phyloP scores from a whole-genome alignment of 1,284 basidiomycete species.

The Taiwanofungus camphoratus region DNA sequence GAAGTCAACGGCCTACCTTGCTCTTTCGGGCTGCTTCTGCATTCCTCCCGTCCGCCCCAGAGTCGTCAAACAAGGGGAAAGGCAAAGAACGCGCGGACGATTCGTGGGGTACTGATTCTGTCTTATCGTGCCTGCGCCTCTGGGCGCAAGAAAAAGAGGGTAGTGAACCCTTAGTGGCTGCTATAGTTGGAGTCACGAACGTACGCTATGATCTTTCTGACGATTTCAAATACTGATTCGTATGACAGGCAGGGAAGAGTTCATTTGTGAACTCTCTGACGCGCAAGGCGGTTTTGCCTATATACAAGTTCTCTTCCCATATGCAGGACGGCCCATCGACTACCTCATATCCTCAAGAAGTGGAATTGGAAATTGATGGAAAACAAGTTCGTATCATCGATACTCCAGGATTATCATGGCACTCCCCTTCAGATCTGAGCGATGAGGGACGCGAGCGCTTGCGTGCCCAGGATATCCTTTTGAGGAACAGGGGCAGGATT shows the following conservation, averaged over 20 bases:
- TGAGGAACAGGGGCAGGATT: conserved; percentile 81
- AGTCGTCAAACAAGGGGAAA: conserved; percentile 36
- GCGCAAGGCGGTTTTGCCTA: conserved; percentile 42
- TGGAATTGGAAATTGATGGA: conserved; percentile 40
- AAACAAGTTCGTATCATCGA: conserved; percentile 65
- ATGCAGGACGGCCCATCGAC: conserved; percentile 59
- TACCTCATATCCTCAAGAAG: conserved; percentile 61
- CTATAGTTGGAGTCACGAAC: conserved; percentile 73
- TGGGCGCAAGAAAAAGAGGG: conserved; percentile 42
- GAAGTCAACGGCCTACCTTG: conserved; percentile 65
- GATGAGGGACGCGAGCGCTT: conserved; percentile 39
- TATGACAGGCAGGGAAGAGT: conserved; percentile 69
- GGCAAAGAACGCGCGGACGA: conserved; percentile 43
- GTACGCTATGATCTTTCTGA: conserved; percentile 30
- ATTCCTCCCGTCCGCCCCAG: conserved; percentile 42
- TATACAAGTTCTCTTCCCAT: conserved; percentile 57
- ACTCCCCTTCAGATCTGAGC: conserved; percentile 33
- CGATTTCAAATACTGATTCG: conserved; percentile 8
- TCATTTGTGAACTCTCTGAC: conserved; percentile 76
- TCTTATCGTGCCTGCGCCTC: conserved; percentile 40
- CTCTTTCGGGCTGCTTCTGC: conserved; percentile 79
- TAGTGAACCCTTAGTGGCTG: conserved; percentile 51
- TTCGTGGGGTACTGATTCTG: conserved; percentile 49
- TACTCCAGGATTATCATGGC: conserved; percentile 77
- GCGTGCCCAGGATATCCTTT: conserved; percentile 65